Evolutionary conservation across 2,329 filamentous ascomycete genomes (phyloP).

Genomic region (Sporothrix brunneoviolacea): DNA sequence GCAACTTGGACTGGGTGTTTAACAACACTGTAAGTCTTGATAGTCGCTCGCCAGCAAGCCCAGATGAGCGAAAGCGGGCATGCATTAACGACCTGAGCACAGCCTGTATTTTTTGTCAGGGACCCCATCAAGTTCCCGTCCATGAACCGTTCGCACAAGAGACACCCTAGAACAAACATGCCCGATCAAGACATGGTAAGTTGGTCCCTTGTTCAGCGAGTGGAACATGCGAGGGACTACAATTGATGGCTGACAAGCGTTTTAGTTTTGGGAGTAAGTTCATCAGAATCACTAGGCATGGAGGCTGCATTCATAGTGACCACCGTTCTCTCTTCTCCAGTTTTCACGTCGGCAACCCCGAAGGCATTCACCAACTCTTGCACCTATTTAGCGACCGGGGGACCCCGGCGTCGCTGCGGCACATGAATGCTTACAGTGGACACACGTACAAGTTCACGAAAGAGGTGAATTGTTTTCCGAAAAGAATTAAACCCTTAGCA

Average conservation of each 20-base stretch:
- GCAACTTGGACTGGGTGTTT: slow-evolving; percentile 51
- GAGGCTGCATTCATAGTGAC: too few relatives aligned
- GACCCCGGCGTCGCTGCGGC: slow-evolving; percentile 38
- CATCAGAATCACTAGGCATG: too few relatives aligned
- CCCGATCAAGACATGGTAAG: slow-evolving; percentile 40
- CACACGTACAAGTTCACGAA: slow-evolving; percentile 44
- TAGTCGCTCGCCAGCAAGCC: too few relatives aligned
- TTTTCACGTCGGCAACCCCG: slow-evolving; percentile 37
- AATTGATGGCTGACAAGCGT: too few relatives aligned
- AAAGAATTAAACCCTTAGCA: neutral
- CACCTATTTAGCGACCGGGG: slow-evolving; percentile 44
- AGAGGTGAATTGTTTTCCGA: neutral
- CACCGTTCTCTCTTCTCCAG: too few relatives aligned
- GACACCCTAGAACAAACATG: slow-evolving; percentile 36
- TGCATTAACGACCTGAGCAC: slow-evolving; percentile 33
- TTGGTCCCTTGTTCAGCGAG: neutral
- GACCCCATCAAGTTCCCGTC: slow-evolving; percentile 43
- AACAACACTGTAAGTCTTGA: slow-evolving; percentile 9
- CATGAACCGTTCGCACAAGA: slow-evolving; percentile 39
- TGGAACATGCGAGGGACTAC: too few relatives aligned
- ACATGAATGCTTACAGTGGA: slow-evolving; percentile 40
- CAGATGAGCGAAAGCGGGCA: neutral
- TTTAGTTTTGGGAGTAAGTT: too few relatives aligned
- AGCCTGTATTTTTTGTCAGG: slow-evolving; percentile 39
- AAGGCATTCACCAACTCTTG: slow-evolving; percentile 46